Conservation (phyloP, 345 rosid species). For the Raphanus sativus region DNA sequence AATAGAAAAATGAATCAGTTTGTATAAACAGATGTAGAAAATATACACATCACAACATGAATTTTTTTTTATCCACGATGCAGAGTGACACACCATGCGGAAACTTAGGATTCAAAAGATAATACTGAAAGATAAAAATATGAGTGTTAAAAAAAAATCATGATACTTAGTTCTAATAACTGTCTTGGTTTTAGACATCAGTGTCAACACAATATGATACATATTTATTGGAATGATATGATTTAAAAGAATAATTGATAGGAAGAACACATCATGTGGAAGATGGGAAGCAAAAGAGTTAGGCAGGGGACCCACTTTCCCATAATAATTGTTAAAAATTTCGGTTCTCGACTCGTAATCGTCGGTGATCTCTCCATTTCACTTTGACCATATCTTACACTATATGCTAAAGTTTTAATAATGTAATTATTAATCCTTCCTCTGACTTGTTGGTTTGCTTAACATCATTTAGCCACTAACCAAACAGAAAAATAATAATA, state of each 20-base stretch:
- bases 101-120: background rate
- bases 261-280: constrained; percentile 43
- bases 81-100: background rate
- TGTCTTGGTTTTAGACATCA: background rate
- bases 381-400: constrained; percentile 5
- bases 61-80: constrained; percentile 1
- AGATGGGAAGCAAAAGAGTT: constrained; percentile 42
- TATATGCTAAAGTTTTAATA: background rate
- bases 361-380: constrained; percentile 53
- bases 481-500: background rate
- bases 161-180: background rate
- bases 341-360: constrained; percentile 36
- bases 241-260: constrained; percentile 25
- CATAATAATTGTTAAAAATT: constrained; percentile 28
- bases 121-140: background rate
- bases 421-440: background rate
- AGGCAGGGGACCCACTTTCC: constrained; percentile 41
- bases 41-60: constrained; percentile 23
- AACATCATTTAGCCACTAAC: background rate
- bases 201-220: background rate
- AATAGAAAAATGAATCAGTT: background rate
- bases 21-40: background rate
- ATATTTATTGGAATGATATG: background rate
- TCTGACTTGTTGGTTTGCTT: constrained; percentile 22
- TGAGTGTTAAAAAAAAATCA: background rate